Conservation (phyloP, 2,329 filamentous ascomycete species). For the Colletotrichum chrysophilum region DNA sequence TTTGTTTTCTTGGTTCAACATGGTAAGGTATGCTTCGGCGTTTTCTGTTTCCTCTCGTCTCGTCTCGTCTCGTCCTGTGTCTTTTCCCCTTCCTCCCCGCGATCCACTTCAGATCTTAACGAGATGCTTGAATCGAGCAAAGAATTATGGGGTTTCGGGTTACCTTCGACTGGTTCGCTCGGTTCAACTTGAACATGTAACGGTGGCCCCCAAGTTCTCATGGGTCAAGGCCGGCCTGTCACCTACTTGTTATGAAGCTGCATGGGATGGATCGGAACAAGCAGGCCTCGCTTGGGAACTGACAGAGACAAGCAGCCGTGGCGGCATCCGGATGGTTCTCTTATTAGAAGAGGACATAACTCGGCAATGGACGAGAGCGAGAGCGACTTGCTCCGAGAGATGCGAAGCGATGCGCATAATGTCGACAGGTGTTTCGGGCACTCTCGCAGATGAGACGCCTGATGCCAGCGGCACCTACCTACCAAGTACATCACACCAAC, state of each 20-base stretch:
- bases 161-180: neutral
- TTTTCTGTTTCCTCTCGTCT: neutral
- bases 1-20: neutral
- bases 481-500: neutral
- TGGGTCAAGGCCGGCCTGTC: neutral
- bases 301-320: neutral
- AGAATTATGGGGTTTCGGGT: constrained; percentile 5
- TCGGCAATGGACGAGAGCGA: neutral
- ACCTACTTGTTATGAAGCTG: neutral
- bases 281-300: neutral
- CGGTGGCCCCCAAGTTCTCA: neutral
- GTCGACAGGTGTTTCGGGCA: neutral
- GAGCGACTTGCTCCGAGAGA: neutral
- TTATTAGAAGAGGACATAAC: neutral
- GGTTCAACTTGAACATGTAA: neutral
- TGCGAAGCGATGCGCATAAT: neutral
- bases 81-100: neutral
- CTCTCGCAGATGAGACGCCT: neutral
- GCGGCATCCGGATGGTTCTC: neutral
- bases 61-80: neutral
- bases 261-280: constrained; percentile 6
- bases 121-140: constrained; percentile 20
- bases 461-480: neutral
- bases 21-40: neutral
- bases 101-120: constrained; percentile 22